Base-by-base conservation (phyloP, 495 filamentous ascomycete genomes). In the Pyrenopolyporus hunteri region DNA sequence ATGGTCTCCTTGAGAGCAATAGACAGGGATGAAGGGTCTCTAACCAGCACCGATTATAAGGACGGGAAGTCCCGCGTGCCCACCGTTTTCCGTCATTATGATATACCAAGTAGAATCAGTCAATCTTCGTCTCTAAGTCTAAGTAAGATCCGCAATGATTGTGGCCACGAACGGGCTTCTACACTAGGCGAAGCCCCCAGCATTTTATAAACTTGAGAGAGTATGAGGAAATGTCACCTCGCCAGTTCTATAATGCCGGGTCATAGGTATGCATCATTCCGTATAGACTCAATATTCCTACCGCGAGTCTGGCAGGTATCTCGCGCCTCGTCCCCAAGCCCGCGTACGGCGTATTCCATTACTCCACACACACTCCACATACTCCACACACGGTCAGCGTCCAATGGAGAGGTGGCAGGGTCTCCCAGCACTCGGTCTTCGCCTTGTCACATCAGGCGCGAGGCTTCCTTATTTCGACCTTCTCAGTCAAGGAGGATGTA, bases 21-120 rank as follows among this genome's bases (percentile, higher is more conserved):
- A 3, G 8, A 36, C 37, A 29, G 28, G 4, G 6, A 45, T 19
- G 22, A 6, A 23, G 10, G 26, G 23, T 56, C 6, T 29, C 53
- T 45, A 63, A 72, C 69, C 69, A 28, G 60, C 59, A 36, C 67
- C 69, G 33, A 72, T 70, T 13, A 72, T 68, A 26, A 72, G 64
- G 23, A 72, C 37, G 0, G 64, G 67, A 2, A 61, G 51, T 28
- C 63, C 33, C 16, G 33, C 52, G 40, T 37, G 29, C 28, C 51
- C 28, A 11, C 7, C 17, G 5, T 37, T 40, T 19, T 46, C 36
- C n/a, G 56, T 33, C 62, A 65, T 65, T 42, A 11, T 49, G 7
- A 6, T 49, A 20, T 48, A 49, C 28, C 23, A 1, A 22, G 11
- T 2, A 1, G 13, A 13, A 26, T 20, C 13, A 17, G 42, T 20